Conservation (phyloP, 352 stramenopile species). For the Pythium guiyangense region DNA sequence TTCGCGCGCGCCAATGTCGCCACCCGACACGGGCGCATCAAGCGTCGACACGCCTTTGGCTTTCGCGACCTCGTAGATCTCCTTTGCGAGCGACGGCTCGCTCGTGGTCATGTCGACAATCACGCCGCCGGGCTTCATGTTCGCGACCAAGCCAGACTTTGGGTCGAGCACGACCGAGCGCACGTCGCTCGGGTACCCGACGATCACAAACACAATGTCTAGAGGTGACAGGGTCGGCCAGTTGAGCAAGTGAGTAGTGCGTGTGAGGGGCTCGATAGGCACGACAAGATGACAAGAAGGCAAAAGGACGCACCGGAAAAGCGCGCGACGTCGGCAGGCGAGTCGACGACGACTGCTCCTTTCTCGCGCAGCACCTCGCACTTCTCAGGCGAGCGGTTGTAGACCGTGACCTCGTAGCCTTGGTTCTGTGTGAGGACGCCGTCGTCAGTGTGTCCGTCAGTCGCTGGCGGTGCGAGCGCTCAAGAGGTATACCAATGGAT, state of each 20-base stretch:
- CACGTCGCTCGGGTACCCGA: conserved; percentile 85
- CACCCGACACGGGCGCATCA: conserved; percentile 83
- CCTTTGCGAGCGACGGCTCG: conserved; percentile 82
- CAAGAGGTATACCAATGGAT: not conserved
- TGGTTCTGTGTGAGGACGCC: conserved; percentile 34
- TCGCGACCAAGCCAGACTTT: conserved; percentile 55
- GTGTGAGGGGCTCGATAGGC: too few relatives aligned
- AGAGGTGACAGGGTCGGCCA: not conserved
- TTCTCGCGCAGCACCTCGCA: conserved; percentile 73
- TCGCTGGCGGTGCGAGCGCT: not conserved
- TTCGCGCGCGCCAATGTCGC: conserved; percentile 85
- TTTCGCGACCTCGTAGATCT: conserved; percentile 79
- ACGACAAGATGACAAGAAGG: too few relatives aligned
- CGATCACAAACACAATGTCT: conserved; percentile 91
- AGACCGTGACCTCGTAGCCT: conserved; percentile 84
- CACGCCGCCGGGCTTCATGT: conserved; percentile 74
- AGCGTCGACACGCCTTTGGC: conserved; percentile 65
- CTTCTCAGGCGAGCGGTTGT: conserved; percentile 82
- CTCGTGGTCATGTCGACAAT: conserved; percentile 91
- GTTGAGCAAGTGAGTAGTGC: too few relatives aligned
- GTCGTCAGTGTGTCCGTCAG: too few relatives aligned
- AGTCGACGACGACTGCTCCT: conserved; percentile 65
- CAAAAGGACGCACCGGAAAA: conserved; percentile 38
- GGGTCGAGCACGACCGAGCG: conserved; percentile 72
- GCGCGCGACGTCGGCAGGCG: conserved; percentile 74